These are phyloP conservation scores for Diutina ranongensis DNA, from an alignment of 1,139 yeast species.

Conservation along the genomic window DNA sequence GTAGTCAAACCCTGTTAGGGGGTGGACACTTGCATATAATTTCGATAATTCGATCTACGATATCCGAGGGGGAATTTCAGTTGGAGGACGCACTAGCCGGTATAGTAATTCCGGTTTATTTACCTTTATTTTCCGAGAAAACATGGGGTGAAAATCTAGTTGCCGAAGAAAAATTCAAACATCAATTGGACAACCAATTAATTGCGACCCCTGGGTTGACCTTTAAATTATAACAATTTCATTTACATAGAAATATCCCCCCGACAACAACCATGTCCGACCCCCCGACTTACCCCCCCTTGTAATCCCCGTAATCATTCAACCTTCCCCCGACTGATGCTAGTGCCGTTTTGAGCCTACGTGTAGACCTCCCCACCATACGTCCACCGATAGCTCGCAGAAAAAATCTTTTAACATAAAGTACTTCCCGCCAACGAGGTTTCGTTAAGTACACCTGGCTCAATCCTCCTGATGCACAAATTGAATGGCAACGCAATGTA, in stretches of 20 bases:
- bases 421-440: neutral
- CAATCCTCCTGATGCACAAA: neutral
- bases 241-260: too few species aligned
- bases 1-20: too few species aligned
- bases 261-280: too few species aligned
- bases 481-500: constrained; percentile 4
- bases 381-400: neutral
- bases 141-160: neutral
- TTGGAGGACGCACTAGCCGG: neutral
- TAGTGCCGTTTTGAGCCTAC: neutral
- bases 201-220: too few species aligned
- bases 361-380: neutral
- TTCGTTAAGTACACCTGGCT: neutral
- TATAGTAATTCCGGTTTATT: neutral
- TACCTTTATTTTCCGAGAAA: neutral
- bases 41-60: neutral
- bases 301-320: too few species aligned
- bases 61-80: neutral
- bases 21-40: neutral
- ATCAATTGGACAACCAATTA: too few species aligned
- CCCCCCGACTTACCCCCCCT: too few species aligned
- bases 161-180: neutral
- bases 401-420: neutral
- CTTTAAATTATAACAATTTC: too few species aligned
- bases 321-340: neutral